Conservation (phyloP, 257 asterid genomes). For the Osmanthus fragrans region DNA sequence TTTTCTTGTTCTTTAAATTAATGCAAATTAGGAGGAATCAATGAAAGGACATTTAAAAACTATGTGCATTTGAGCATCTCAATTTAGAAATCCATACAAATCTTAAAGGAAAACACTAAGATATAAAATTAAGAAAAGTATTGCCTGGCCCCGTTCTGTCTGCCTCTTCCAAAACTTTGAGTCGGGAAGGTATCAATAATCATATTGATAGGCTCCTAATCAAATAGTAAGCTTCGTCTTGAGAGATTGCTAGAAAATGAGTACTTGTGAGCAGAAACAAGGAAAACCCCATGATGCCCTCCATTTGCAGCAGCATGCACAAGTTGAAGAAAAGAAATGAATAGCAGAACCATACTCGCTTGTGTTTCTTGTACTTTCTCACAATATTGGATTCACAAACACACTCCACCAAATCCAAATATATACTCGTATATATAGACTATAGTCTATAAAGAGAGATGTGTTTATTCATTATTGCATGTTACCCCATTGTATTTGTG, state of each 20-base stretch:
- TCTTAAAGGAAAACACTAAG: neutral
- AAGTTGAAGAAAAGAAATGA: neutral
- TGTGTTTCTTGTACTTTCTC: slow-evolving; percentile 29
- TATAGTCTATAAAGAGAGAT: neutral
- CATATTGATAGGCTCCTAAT: slow-evolving; percentile 43
- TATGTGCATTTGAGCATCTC: neutral
- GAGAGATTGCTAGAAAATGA: slow-evolving; percentile 19
- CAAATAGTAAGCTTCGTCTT: slow-evolving; percentile 21
- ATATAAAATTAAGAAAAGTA: slow-evolving; percentile 11
- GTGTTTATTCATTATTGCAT: slow-evolving; percentile 5
- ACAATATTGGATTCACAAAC: slow-evolving; percentile 27
- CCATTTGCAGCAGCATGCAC: slow-evolving; percentile 31
- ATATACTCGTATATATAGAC: slow-evolving; percentile 1
- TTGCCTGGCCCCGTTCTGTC: slow-evolving; percentile 94
- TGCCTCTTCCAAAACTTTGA: slow-evolving; percentile 49
- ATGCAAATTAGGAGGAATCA: neutral
- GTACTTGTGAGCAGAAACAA: neutral
- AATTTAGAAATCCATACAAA: neutral
- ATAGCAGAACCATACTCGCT: neutral
- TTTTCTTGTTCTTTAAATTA: too few relatives aligned
- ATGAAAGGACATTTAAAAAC: neutral
- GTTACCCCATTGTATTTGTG: neutral
- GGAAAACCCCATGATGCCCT: slow-evolving; percentile 1
- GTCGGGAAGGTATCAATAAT: slow-evolving; percentile 17
- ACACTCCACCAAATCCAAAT: slow-evolving; percentile 36